Evolutionary conservation across 176 grass and related monocot species (phyloP), one percentile per base, ranked within the genome.

Genomic region (Carex kokanica): DNA sequence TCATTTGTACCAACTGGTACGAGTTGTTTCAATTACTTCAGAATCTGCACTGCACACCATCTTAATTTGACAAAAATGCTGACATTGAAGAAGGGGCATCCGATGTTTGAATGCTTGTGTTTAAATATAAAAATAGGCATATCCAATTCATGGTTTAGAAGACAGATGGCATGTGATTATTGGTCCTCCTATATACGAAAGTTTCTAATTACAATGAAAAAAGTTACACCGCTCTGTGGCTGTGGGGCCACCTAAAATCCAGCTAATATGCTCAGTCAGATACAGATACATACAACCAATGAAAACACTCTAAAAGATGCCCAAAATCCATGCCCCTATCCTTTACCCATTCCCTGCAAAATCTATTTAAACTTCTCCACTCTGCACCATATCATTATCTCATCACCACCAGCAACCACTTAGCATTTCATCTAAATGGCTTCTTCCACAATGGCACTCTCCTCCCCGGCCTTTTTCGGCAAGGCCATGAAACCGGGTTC

Each of bases 381-480:
- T 79, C 38, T 36, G 25, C 52, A 79, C 24, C 75, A 57, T 79
- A 38, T n/a, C n/a, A n/a, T n/a, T n/a, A n/a, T 79, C 53, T 79
- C 72, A 78, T 78, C 72, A 78, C 72, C 32, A 17, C 64, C 29
- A 17, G 0, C 40, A n/a, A 47, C 16, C 40, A 49, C 36, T 73
- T 24, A 21, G 49, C 40, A 57, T 65, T 81, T 25, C 17, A 66
- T 83, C 88, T 56, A 88, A 64, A 92, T 89, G 87, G 87, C 88
- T 59, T 41, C 88, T 59, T 41, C 91, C 23, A 87, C 86, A 78
- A 90, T 93, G 86, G 51, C 82, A 3, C 86, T 90, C 52, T 86
- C 88, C 31, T 85, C 91, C 75, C 86, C 86, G 7, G 68, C 81
- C 2, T 53, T 90, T 5, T 74, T 63, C 45, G 51, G 83, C 18